These are phyloP conservation scores for Neocatenulostroma microsporum DNA, from an alignment of 2,329 filamentous ascomycete genomes.

Conservation along the genomic window DNA sequence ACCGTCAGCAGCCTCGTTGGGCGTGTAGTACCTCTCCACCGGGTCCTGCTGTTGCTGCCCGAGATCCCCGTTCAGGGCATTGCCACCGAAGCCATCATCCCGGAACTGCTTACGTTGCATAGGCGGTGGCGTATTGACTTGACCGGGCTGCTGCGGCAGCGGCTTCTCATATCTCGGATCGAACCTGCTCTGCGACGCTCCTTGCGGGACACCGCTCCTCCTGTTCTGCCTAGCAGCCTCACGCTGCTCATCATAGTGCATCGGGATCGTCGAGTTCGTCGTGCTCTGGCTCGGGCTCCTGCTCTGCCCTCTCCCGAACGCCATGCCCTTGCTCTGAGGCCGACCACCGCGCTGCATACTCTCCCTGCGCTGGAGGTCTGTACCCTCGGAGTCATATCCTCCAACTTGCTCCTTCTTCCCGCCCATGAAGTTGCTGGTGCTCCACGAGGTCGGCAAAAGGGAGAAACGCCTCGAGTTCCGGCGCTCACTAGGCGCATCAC, in stretches of 20 bases:
- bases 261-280: conserved; percentile 36
- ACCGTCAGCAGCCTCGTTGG: conserved; percentile 17
- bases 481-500: conserved; percentile 30
- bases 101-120: conserved; percentile 25
- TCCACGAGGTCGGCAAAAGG: conserved; percentile 43
- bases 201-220: conserved; percentile 12
- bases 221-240: conserved; percentile 16
- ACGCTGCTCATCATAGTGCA: conserved; percentile 35
- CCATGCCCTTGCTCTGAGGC: conserved; percentile 32
- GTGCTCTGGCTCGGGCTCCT: conserved; percentile 41
- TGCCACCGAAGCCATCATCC: conserved; percentile 25
- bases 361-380: conserved; percentile 14
- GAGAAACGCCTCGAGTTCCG: conserved; percentile 44
- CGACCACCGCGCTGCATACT: conserved; percentile 24
- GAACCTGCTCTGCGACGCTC: conserved; percentile 18
- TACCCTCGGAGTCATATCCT: conserved; percentile 28
- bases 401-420: conserved; percentile 28
- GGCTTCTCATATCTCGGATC: conserved; percentile 23
- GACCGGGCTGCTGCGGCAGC: conserved; percentile 18
- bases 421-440: conserved; percentile 35
- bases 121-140: conserved; percentile 11
- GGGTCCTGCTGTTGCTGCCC: conserved; percentile 18
- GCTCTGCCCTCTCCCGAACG: conserved; percentile 38
- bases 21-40: conserved; percentile 26
- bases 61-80: conserved; percentile 13